These are phyloP conservation scores for Trichoderma afroharzianum DNA, from an alignment of 2,329 filamentous ascomycete species.

Conservation along the genomic window DNA sequence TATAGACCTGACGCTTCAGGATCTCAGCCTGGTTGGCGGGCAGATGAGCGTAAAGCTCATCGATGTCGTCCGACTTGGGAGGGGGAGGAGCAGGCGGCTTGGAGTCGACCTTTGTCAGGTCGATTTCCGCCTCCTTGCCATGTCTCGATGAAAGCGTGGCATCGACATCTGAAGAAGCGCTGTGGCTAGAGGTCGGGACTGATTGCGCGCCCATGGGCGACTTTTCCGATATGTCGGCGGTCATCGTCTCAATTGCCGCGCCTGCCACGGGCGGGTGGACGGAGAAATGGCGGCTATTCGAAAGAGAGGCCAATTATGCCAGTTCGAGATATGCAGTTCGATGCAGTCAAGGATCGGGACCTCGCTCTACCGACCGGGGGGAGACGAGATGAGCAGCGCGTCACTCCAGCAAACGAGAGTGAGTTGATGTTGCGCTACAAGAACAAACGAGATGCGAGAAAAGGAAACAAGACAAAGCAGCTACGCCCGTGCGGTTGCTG, in stretches of 20 bases:
- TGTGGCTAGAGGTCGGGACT: slow-evolving; percentile 8
- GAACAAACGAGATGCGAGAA: neutral
- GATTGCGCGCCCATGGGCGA: neutral
- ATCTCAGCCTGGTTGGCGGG: slow-evolving; percentile 63
- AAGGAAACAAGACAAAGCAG: neutral
- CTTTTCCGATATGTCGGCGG: slow-evolving; percentile 11
- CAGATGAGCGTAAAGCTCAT: slow-evolving; percentile 59
- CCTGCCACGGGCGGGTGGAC: slow-evolving; percentile 1
- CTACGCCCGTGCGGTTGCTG: neutral
- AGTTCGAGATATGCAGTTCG: neutral
- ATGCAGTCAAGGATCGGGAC: neutral
- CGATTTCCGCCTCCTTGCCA: neutral
- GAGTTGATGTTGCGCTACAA: neutral
- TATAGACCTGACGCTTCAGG: slow-evolving; percentile 64
- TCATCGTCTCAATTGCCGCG: slow-evolving; percentile 12
- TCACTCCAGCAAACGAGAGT: neutral
- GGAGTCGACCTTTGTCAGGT: slow-evolving; percentile 15
- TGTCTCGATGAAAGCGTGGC: neutral
- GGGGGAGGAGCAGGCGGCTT: neutral
- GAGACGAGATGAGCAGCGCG: slow-evolving; percentile 2
- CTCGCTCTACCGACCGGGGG: neutral
- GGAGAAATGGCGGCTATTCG: neutral
- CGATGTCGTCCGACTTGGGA: slow-evolving; percentile 35
- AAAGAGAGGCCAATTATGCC: neutral
- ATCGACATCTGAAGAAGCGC: slow-evolving; percentile 13